Base-by-base conservation (phyloP, 2,329 filamentous ascomycete genomes). In the Penicillium polonicum region DNA sequence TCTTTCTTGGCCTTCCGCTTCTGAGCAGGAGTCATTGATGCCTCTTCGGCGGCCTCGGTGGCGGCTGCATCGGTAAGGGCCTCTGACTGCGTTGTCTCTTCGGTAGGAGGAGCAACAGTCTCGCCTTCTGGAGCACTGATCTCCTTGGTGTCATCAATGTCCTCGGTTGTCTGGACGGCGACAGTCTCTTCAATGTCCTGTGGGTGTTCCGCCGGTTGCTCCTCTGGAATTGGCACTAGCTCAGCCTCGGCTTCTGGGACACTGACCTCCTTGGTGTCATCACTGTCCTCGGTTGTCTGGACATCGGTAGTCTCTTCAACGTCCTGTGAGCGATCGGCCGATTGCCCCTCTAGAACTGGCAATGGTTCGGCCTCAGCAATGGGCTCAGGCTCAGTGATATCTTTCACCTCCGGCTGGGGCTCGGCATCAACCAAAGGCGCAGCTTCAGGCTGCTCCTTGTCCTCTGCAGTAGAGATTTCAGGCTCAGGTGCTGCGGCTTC, bases 1-100 rank as follows among this genome's bases (percentile, higher is more conserved):
- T 70, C 60, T 33, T 70, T 71, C 50, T 71, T 70, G 58, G 62
- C 68, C 52, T 62, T 48, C 29, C 13, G 50, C 31, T 38, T 64
- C 61, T 48, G 45, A 12, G 45, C 19, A n/a, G 45, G 45, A 17
- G 45, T 48, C 45, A 48, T 35, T 12, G 13, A 7, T 12, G 29
- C 45, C 19, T 48, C 45, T 23, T 48, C 45, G 1, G 29, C 8
- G 21, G 31, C 9, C 21, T 48, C 45, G 3, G 2, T 35, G 15
- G 15, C 21, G 21, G 29, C 44, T 23, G 29, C 36, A 45, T 51
- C 17, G 15, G n/a, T 33, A 2, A 48, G n/a, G 3, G 10, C 17
- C n/a, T 61, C 58, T n/a, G 12, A 9, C 9, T 25, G 45, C 5
- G 21, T n/a, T 9, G 41, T 23, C 2, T 55, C 58, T 33, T 59